A percentile compares a stretch with the other conserved stretches of the same genome.
phyloP scores from a whole-genome alignment of 2,329 filamentous ascomycete genomes.

The Cytospora piceicola region DNA sequence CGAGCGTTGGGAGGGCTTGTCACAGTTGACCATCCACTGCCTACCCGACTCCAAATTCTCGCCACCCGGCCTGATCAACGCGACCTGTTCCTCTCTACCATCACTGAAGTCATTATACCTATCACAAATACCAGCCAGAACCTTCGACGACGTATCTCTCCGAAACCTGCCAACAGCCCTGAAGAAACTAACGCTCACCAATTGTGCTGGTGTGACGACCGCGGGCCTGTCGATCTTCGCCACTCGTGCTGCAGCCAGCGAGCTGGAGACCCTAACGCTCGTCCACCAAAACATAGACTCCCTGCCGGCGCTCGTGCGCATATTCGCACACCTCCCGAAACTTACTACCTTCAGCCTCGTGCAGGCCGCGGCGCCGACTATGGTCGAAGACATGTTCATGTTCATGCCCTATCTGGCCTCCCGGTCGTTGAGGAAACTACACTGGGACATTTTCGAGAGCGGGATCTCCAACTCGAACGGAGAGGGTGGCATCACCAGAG shows the following conservation, averaged over 20 bases:
- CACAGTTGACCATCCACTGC: slow-evolving; percentile 62
- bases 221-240: slow-evolving; percentile 61
- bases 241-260: slow-evolving; percentile 50
- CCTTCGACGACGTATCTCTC: slow-evolving; percentile 61
- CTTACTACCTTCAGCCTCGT: slow-evolving; percentile 58
- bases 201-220: slow-evolving; percentile 60
- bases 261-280: slow-evolving; percentile 56
- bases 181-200: slow-evolving; percentile 57
- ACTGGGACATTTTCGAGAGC: slow-evolving; percentile 64
- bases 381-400: slow-evolving; percentile 61
- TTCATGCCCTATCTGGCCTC: slow-evolving; percentile 68
- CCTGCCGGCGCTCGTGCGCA: slow-evolving; percentile 60
- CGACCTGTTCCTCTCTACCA: slow-evolving; percentile 55
- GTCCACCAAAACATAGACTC: slow-evolving; percentile 61
- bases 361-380: slow-evolving; percentile 57
- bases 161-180: slow-evolving; percentile 56
- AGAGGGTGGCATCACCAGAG: slow-evolving; percentile 42
- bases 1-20: slow-evolving; percentile 58
- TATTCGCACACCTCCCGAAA: slow-evolving; percentile 57
- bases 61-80: slow-evolving; percentile 55
- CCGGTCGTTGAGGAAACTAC: slow-evolving; percentile 54
- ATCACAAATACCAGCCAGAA: slow-evolving; percentile 57
- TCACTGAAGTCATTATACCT: slow-evolving; percentile 62
- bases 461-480: slow-evolving; percentile 45
- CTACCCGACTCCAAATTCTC: slow-evolving; percentile 58